phyloP scores from a whole-genome alignment of 345 rosid species.

The Reutealis trisperma region DNA sequence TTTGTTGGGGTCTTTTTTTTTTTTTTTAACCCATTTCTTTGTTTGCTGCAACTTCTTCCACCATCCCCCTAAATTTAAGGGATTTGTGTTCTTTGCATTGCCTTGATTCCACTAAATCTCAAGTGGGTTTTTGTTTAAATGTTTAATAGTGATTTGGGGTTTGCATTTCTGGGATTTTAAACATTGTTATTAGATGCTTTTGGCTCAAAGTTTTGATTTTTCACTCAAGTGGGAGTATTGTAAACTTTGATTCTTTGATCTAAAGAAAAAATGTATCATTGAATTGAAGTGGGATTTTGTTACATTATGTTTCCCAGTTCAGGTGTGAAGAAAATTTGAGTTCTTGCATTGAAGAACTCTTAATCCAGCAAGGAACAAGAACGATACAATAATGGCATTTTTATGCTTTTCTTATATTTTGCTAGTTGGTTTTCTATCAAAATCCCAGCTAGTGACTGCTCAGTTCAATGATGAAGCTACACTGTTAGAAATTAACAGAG shows the following conservation, averaged over 20 bases:
- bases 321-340: constrained; percentile 12
- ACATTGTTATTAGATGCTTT: not conserved
- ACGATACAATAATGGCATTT: constrained; percentile 39
- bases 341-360: constrained; percentile 21
- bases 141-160: constrained; percentile 26
- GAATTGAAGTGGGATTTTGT: not conserved
- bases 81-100: constrained; percentile 19
- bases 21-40: constrained; percentile 22
- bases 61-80: constrained; percentile 15
- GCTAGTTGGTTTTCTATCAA: constrained; percentile 56
- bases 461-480: constrained; percentile 56
- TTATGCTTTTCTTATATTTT: constrained; percentile 44
- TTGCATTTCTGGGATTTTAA: constrained; percentile 14
- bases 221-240: not conserved
- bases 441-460: constrained; percentile 44
- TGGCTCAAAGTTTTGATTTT: constrained; percentile 1
- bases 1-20: constrained; percentile 24
- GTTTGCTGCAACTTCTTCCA: constrained; percentile 13
- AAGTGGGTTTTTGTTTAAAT: constrained; percentile 31
- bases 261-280: not conserved
- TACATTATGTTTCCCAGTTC: not conserved
- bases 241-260: constrained; percentile 27
- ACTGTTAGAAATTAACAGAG: constrained; percentile 61
- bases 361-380: not conserved
- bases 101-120: constrained; percentile 25